Evolutionary conservation across 2,329 filamentous ascomycete species (phyloP).

Genomic region (Fonsecaea pugnacius): DNA sequence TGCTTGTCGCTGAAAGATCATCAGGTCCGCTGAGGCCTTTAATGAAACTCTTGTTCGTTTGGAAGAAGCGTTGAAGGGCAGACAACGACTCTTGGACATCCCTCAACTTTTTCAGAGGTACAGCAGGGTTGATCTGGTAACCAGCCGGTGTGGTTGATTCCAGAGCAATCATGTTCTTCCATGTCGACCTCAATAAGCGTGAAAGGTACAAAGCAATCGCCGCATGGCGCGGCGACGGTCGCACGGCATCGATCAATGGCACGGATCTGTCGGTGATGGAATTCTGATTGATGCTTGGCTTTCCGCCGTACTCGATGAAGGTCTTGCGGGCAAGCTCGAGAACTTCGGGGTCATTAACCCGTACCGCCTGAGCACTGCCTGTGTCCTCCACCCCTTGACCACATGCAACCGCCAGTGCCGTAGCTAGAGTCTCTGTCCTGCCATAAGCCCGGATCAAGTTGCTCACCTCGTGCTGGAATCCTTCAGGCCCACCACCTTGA

Average conservation of each 20-base stretch:
- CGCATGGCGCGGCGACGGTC: constrained; percentile 85
- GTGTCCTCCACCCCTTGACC: constrained; percentile 86
- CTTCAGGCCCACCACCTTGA: constrained; percentile 74
- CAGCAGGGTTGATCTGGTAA: constrained; percentile 67
- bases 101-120: constrained; percentile 70
- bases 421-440: constrained; percentile 83
- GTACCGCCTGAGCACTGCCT: constrained; percentile 69
- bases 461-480: constrained; percentile 77
- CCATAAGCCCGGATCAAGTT: constrained; percentile 87
- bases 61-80: constrained; percentile 78
- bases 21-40: constrained; percentile 92
- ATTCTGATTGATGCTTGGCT: constrained; percentile 81
- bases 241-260: constrained; percentile 77
- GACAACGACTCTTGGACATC: constrained; percentile 80
- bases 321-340: constrained; percentile 81
- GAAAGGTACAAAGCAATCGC: constrained; percentile 86
- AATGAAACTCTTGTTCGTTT: constrained; percentile 86
- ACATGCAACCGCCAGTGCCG: constrained; percentile 90
- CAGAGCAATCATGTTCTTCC: constrained; percentile 76
- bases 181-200: constrained; percentile 83
- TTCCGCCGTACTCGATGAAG: constrained; percentile 91
- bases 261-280: constrained; percentile 63
- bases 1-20: constrained; percentile 75
- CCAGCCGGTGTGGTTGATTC: constrained; percentile 61
- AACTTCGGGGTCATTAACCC: constrained; percentile 78